Evolutionary conservation across 1,284 basidiomycete species (phyloP), one percentile per base, ranked within the genome.

Genomic region (Ganoderma lingzhi): DNA sequence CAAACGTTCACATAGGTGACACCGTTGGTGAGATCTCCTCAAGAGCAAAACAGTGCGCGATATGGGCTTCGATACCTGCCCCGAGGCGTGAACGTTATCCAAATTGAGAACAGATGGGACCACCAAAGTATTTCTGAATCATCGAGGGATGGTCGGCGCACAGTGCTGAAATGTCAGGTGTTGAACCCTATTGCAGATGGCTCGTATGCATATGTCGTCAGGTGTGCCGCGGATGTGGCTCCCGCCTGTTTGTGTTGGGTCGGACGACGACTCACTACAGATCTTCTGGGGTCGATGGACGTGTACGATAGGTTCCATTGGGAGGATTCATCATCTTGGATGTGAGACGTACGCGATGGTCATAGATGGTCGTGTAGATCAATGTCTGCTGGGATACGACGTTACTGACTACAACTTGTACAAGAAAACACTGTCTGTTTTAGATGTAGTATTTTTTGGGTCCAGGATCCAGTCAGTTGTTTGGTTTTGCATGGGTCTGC

Each of bases 221-320:
- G 67, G 63, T 64, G 63, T 67, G 19, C 53, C 66, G 12, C n/a
- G 17, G 23, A 58, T 67, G 41, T 23, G n/a, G 53, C 53, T 56
- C 15, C 53, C 53, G 53, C 15, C 53, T 56, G 53, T 35, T 6
- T 56, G 53, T 19, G 53, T 56, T 19, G 53, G 30, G 30, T 4
- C 53, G 5, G 53, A 56, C 53, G 53, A 56, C 53, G 30, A 35
- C 53, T 32, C 53, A 56, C 6, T 56, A 32, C 8, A 32, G 17
- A 35, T 23, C 23, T 23, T 14, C 23, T 53, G 14, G 51, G 23
- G 10, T 30, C 14, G 30, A 23, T 23, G 23, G 23, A 23, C 23
- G 23, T 23, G 23, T 23, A 23, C 23, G 23, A 23, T 23, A 23
- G 23, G 23, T 23, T 23, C 23, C 23, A 23, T 23, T 23, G 23